Base-by-base conservation (phyloP, 2,329 filamentous ascomycete genomes). In the Leptographium radiaticola region DNA sequence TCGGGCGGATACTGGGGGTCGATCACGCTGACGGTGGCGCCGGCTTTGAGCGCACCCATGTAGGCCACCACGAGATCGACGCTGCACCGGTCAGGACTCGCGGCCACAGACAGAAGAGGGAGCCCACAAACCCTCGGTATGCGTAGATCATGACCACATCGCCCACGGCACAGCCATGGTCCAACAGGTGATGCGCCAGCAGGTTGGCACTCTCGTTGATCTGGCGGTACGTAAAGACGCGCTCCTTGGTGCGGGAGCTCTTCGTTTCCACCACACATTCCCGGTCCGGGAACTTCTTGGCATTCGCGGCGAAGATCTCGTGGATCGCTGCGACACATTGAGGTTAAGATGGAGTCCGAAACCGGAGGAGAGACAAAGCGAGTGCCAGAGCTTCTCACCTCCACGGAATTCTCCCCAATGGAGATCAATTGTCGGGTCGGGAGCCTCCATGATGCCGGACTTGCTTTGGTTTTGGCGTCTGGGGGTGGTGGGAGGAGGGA, bases 81-180 rank as follows among this genome's bases (percentile, higher is more conserved):
- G 54, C 34, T 30, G 42, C 30, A 20, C 34, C 16, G 8, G 42
- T 39, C 50, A 38, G 25, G 25, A 36, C n/a, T 12, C 12, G 38
- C 38, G n/a, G n/a, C 13, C 8, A 40, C 38, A 16, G 25, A 25
- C 1, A 40, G 5, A 5, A 15, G 11, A n/a, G 38, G 38, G 12
- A 12, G n/a, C n/a, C 38, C 30, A 34, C 36, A 53, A 16, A 42
- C 31, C 82, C 82, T 55, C 90, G 81, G 68, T 95, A 80, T 54
- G 88, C 88, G 65, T 83, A 96, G 58, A 93, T 87, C 87, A 95
- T 95, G 62, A 95, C 89, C 2, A 95, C 89, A 64, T 97, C 89
- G 10, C 89, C 89, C 60, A 81, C 75, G 56, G 82, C 75, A 58
- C 89, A 75, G 55, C 90, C 89, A 62, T 81, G 76, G 51, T 84